phyloP scores from a whole-genome alignment of 352 stramenopile species.

The Globisporangium rhizosaccharum region DNA sequence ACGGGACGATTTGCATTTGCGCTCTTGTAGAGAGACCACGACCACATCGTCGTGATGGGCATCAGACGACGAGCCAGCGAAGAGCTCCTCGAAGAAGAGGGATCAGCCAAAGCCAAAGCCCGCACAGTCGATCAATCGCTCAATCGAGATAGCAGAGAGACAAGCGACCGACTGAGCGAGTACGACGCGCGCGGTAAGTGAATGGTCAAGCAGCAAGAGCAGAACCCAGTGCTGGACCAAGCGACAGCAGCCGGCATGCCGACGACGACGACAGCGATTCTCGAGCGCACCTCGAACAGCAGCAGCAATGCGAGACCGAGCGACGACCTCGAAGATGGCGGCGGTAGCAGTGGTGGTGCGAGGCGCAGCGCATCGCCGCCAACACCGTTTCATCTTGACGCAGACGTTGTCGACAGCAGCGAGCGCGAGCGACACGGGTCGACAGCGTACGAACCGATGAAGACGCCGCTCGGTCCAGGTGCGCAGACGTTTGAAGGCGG shows the following conservation, averaged over 20 bases:
- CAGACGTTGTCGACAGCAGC: background rate
- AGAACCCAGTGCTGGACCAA: background rate
- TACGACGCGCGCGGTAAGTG: too few species aligned
- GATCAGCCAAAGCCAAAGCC: too few species aligned
- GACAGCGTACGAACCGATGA: conserved; percentile 8
- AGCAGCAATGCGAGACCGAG: conserved; percentile 1
- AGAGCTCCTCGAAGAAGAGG: too few species aligned
- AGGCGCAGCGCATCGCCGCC: background rate
- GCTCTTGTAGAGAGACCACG: too few species aligned
- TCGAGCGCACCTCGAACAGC: conserved; percentile 6
- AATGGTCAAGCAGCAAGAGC: background rate
- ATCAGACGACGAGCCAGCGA: too few species aligned
- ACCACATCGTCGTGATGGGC: too few species aligned
- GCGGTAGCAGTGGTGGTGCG: background rate
- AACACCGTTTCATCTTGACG: background rate
- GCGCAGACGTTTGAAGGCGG: conserved; percentile 23
- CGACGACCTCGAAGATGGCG: conserved; percentile 2
- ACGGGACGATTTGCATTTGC: too few species aligned
- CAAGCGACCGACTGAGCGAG: too few species aligned
- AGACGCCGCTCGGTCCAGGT: conserved; percentile 5
- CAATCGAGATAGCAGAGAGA: too few species aligned
- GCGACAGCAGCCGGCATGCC: background rate
- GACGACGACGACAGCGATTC: conserved; percentile 1
- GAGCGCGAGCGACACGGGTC: conserved; percentile 1
- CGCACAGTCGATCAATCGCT: too few species aligned